Evolutionary conservation across 768 basidiomycete genomes (phyloP), one percentile per base, ranked within the genome.

Genomic region (Mrakia blollopis): DNA sequence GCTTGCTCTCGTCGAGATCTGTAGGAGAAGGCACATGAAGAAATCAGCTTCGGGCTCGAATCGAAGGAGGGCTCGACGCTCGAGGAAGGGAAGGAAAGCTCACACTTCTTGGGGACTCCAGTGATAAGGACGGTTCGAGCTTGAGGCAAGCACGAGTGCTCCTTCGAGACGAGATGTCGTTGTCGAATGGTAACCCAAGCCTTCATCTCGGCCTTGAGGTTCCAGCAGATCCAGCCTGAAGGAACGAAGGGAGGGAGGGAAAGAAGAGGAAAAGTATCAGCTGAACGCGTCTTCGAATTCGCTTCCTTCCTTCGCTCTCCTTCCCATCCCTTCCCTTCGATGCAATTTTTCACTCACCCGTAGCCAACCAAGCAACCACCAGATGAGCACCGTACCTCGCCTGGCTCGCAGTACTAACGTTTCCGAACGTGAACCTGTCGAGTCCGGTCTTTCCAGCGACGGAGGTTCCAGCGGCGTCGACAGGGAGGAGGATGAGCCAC

Each of bases 81-180:
- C 0, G 60, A 44, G 16, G 23, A 25, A n/a, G 25, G n/a, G 44
- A 54, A 50, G 3, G 10, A 11, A 23, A 74, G 35, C 73, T 67
- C 35, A 78, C 77, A 94, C 68, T 88, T 87, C 44, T 86, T 85
- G 9, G 94, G 94, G 8, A 98, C 90, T 61, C 94, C 94, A 6
- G 93, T 94, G 78, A 98, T 87, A 62, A 98, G 89, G 30, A 98
- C 87, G 5, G 96, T 95, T 79, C 89, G 92, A 10, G 96, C 94
- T 83, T 94, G 93, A 0, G 93, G 89, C 11, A 91, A 88, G 60
- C 87, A 87, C 0, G 92, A 87, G 80, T 97, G 92, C 10, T 83
- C 85, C 3, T 88, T 88, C 79, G 89, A 87, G 80, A 94, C 88
- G 50, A 98, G 89, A 84, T 92, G 89, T 63, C 89, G 86, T 81